Base-by-base conservation (phyloP, 176 grass and related monocot genomes). In the Oryza meridionalis region DNA sequence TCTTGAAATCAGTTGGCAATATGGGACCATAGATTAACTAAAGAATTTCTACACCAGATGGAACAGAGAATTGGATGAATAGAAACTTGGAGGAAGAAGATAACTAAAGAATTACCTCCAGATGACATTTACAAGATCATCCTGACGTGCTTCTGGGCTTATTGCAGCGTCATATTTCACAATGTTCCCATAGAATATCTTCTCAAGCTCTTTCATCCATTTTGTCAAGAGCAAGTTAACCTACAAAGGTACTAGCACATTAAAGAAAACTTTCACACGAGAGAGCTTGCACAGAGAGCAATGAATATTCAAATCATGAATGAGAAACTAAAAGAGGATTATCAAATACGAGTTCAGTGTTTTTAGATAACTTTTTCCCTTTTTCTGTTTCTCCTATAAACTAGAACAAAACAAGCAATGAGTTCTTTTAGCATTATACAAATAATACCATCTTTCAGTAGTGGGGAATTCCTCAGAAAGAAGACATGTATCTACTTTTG, bases 101-200 rank as follows among this genome's bases (percentile, higher is more conserved):
- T 6, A 87, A 71, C 10, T 70, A 82, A 65, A 50, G 19, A 62
- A 13, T 87, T 95, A 99, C 96, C 93, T 96, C 93, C 96, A 99
- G 78, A 99, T 84, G 66, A 92, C 91, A 88, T 96, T 95, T 77
- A 90, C 88, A 62, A 99, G 96, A 87, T 96, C 96, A 80, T 96
- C 91, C 75, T 92, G 91, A 59, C 84, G 68, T 86, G 93, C 91
- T 81, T 94, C 96, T 88, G 81, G 86, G 59, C 85, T 73, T 85
- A 94, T 84, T 17, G 93, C 89, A 86, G 87, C 47, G 77, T 99
- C 96, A 69, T 92, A 99, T 89, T 92, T 92, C 81, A 96, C 81
- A 87, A 99, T 94, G 86, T 99, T 99, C 82, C 96, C 96, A 81
- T 99, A 99, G 80, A 99, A 99, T 99, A 99, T 99, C 84, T 94